A percentile compares a stretch with the other conserved stretches of the same genome.
Evolutionary conservation across 805 yeast genomes (phyloP).

Genomic region (Yarrowia bubula): DNA sequence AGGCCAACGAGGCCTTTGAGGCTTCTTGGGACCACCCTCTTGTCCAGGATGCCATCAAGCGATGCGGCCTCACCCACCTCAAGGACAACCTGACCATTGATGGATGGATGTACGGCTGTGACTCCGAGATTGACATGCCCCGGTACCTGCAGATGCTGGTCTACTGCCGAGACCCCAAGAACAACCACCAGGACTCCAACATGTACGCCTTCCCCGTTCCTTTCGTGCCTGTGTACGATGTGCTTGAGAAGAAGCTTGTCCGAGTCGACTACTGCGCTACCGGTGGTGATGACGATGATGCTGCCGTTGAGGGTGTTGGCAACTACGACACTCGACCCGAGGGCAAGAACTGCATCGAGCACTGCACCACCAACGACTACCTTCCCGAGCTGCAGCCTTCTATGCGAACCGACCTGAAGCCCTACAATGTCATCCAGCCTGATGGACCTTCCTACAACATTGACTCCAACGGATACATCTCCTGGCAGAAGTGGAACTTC

Average conservation of each 20-base stretch:
- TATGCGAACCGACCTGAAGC: constrained; percentile 58
- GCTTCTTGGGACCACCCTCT: constrained; percentile 52
- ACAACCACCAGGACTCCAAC: constrained; percentile 39
- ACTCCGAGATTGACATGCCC: constrained; percentile 47
- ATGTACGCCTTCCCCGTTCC: constrained; percentile 63
- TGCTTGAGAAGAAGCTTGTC: constrained; percentile 56
- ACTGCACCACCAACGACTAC: constrained; percentile 62
- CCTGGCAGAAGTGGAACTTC: constrained; percentile 85
- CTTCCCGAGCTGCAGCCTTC: constrained; percentile 35
- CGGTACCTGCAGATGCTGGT: constrained; percentile 62
- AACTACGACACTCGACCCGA: constrained; percentile 51
- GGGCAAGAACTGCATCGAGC: constrained; percentile 60
- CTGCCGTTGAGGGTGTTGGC: constrained; percentile 44
- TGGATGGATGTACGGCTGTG: constrained; percentile 87
- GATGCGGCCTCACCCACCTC: constrained; percentile 46
- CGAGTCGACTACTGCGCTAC: constrained; percentile 75
- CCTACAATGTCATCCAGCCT: constrained; percentile 77
- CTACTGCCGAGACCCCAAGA: constrained; percentile 69
- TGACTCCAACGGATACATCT: constrained; percentile 51
- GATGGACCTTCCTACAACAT: constrained; percentile 73
- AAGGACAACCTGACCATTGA: constrained; percentile 52
- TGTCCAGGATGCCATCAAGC: constrained; percentile 62
- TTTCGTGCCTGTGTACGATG: constrained; percentile 74
- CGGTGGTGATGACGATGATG: constrained; percentile 61
- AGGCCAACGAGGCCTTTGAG: constrained; percentile 53